These are phyloP conservation scores for Zygosaccharomyces bailii DNA, from an alignment of 805 yeast species.

Conservation along the genomic window DNA sequence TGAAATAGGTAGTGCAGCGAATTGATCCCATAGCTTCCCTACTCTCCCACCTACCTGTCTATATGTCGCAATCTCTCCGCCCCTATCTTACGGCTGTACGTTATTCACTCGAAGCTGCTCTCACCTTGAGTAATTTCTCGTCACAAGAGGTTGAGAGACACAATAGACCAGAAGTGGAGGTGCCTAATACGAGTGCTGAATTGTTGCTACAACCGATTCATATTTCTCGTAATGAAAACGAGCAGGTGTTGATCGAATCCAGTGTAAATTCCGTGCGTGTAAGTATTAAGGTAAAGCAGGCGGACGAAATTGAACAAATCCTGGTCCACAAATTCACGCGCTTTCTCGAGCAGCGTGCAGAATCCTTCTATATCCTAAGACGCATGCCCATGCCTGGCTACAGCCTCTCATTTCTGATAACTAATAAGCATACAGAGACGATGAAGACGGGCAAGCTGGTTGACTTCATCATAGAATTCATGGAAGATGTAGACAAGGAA, in stretches of 20 bases:
- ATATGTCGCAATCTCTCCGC: slow-evolving; percentile 90
- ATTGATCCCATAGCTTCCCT: background rate
- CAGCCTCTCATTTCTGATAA: slow-evolving; percentile 88
- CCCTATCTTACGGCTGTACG: slow-evolving; percentile 95
- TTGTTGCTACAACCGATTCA: slow-evolving; percentile 84
- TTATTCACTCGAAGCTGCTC: slow-evolving; percentile 86
- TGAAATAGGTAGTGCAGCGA: background rate
- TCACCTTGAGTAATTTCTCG: slow-evolving; percentile 88
- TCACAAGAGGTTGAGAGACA: slow-evolving; percentile 96
- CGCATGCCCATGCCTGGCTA: slow-evolving; percentile 87
- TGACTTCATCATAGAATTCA: slow-evolving; percentile 94
- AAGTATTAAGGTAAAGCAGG: slow-evolving; percentile 90
- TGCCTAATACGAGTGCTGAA: slow-evolving; percentile 70
- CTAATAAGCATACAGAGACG: slow-evolving; percentile 91
- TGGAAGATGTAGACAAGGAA: slow-evolving; percentile 99
- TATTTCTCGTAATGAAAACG: slow-evolving; percentile 90
- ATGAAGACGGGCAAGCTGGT: slow-evolving; percentile 94
- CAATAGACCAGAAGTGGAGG: slow-evolving; percentile 95
- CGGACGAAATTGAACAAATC: slow-evolving; percentile 94
- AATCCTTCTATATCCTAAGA: slow-evolving; percentile 86
- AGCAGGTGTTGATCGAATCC: slow-evolving; percentile 87
- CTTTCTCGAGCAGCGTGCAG: slow-evolving; percentile 93
- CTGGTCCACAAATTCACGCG: slow-evolving; percentile 92
- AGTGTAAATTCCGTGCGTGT: slow-evolving; percentile 90
- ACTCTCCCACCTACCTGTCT: background rate